These are phyloP conservation scores for Fusarium penzigii DNA, from an alignment of 2,329 filamentous ascomycete species.

Conservation along the genomic window DNA sequence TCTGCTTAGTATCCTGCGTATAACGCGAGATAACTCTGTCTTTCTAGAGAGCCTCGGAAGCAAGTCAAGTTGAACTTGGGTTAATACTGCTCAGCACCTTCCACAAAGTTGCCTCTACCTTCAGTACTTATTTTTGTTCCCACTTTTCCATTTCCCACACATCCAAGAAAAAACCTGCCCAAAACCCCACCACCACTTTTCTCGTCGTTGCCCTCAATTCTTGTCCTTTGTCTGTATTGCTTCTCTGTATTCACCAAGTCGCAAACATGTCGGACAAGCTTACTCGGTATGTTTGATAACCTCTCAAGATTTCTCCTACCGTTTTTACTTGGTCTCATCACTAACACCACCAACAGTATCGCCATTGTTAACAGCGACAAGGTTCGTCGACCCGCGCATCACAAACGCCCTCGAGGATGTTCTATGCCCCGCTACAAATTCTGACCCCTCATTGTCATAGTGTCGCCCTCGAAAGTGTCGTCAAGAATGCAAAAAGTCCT, in stretches of 20 bases:
- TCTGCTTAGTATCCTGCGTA: no score
- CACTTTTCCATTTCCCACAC: conserved; percentile 16
- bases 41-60: no score
- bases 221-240: conserved; percentile 5
- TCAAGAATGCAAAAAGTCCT: conserved; percentile 99
- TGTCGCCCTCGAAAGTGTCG: conserved; percentile 73
- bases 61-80: no score
- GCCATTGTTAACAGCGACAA: conserved; percentile 99
- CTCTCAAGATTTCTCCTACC: background rate
- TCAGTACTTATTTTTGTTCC: conserved; percentile 8
- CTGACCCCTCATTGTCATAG: conserved; percentile 32
- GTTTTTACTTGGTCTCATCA: background rate
- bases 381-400: conserved; percentile 48
- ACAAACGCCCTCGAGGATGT: conserved; percentile 12
- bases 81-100: conserved; percentile 3
- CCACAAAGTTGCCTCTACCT: conserved; percentile 4
- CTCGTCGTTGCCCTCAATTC: conserved; percentile 2
- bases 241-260: conserved; percentile 14
- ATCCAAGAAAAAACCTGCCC: conserved; percentile 18
- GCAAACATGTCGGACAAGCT: conserved; percentile 85
- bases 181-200: conserved; percentile 17
- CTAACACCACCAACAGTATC: conserved; percentile 65
- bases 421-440: conserved; percentile 29
- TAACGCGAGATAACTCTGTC: no score
- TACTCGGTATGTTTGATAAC: conserved; percentile 70